A percentile compares a stretch with the other conserved stretches of the same genome.
Evolutionary conservation across 306 rosid species (phyloP).

Genomic region (Sesbania bispinosa): DNA sequence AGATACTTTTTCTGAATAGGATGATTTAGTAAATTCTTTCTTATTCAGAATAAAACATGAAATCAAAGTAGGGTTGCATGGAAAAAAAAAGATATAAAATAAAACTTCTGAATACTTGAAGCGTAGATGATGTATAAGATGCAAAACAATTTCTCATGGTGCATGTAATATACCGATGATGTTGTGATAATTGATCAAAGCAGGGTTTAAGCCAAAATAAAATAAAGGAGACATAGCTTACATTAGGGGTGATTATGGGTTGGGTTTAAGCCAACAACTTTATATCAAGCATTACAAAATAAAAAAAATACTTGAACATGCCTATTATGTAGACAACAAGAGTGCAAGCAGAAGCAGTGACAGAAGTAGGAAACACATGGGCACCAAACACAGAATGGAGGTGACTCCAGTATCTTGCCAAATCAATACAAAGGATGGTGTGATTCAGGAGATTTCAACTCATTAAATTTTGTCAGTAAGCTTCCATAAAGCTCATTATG

Average conservation of each 20-base stretch:
- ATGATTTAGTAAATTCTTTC: neutral
- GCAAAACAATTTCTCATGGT: neutral
- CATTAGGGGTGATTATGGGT: no score
- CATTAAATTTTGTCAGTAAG: neutral
- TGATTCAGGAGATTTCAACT: neutral
- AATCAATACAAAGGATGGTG: neutral
- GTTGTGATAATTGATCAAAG: neutral
- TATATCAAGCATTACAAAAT: neutral
- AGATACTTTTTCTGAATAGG: neutral
- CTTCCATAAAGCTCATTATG: neutral
- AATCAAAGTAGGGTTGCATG: neutral
- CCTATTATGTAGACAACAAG: neutral
- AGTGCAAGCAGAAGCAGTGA: neutral
- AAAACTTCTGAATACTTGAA: neutral
- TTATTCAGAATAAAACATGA: neutral
- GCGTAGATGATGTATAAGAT: neutral
- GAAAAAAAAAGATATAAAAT: no score
- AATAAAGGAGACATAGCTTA: no score
- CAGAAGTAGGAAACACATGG: neutral
- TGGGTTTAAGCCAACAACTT: no score
- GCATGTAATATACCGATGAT: neutral
- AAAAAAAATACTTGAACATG: neutral
- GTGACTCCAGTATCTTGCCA: neutral
- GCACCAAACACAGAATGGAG: neutral
- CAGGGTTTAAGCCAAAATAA: neutral